Base-by-base conservation (phyloP, 306 rosid species). In the Medicago arabica region DNA sequence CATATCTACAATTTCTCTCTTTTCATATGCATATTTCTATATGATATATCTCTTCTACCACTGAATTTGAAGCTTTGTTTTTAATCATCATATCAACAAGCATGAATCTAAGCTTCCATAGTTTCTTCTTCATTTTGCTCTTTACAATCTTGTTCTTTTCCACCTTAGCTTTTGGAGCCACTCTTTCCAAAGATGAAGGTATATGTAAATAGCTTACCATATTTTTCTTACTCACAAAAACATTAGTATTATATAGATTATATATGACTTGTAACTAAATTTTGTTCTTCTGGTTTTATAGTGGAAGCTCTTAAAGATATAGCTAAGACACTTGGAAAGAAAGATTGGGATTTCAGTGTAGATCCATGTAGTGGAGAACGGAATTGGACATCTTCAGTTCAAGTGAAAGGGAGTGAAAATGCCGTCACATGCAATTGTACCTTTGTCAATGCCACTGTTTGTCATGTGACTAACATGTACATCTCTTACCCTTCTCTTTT, bases 391-490 rank as follows among this genome's bases (percentile, higher is more conserved):
- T 71, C 51, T 4, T 15, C n/a, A 17, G 28, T 18, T 51, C 16
- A 53, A 71, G 75, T 17, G 13, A 53, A 15, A 36, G 75, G 64
- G 9, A 71, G n/a, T 7, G 50, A 34, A 71, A 71, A 71, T 34
- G 44, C 43, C 18, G 75, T 71, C 49, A 71, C 51, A 12, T 71
- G 75, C 55, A 43, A 71, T 38, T 71, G 75, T 43, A 34, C 75
- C 65, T 71, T 5, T 54, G 51, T 36, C 19, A 53, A 71, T 53
- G 64, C 8, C 49, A 53, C 75, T 36, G 14, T 71, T 21, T 71
- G 75, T 43, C 75, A 71, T 38, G 75, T 71, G 9, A 71, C 75
- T 71, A 7, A 53, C 65, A 71, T 71, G 75, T 53, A 71, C 17
- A 10, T 36, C 2, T 71, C 75, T 71, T 40, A 11, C 63, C 49